These are phyloP conservation scores for Cyclocybe aegerita DNA, from an alignment of 768 basidiomycete genomes.

Conservation along the genomic window DNA sequence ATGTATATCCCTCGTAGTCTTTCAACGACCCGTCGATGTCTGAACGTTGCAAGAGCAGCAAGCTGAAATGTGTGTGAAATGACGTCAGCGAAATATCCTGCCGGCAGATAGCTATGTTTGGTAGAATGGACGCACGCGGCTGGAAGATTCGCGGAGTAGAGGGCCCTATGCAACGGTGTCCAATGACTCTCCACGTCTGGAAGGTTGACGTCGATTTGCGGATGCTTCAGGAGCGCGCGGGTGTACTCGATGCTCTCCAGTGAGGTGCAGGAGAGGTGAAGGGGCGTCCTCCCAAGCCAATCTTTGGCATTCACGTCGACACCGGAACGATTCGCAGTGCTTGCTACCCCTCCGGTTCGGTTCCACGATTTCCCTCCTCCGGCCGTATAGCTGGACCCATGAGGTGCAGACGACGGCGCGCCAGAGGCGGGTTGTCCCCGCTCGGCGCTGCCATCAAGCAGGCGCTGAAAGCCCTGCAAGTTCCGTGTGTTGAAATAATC, in stretches of 20 bases:
- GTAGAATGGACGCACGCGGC: constrained; percentile 49
- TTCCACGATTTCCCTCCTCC: constrained; percentile 62
- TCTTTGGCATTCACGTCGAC: constrained; percentile 74
- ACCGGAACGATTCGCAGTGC: constrained; percentile 22
- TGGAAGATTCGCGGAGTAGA: constrained; percentile 77
- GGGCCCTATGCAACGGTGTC: constrained; percentile 86
- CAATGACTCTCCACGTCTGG: constrained; percentile 84
- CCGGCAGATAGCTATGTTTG: background rate
- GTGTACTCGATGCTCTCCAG: constrained; percentile 76
- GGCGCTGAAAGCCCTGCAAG: constrained; percentile 74
- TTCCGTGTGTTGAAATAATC: constrained; percentile 68
- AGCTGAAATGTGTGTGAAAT: constrained; percentile 35
- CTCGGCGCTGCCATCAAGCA: constrained; percentile 52
- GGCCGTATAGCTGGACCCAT: constrained; percentile 16
- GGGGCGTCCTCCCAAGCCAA: constrained; percentile 68
- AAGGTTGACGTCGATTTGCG: constrained; percentile 76
- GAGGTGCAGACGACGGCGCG: constrained; percentile 31
- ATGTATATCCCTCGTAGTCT: constrained; percentile 87
- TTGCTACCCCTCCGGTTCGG: constrained; percentile 39
- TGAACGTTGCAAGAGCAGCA: constrained; percentile 70
- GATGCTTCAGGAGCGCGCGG: constrained; percentile 71
- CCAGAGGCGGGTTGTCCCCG: constrained; percentile 28
- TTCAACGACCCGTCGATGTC: constrained; percentile 75
- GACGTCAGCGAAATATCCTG: constrained; percentile 15
- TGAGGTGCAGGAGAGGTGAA: constrained; percentile 78